These are phyloP conservation scores for Anthoceros angustus DNA, from an alignment of 225 moss, liverwort and hornwort species.

Conservation along the genomic window DNA sequence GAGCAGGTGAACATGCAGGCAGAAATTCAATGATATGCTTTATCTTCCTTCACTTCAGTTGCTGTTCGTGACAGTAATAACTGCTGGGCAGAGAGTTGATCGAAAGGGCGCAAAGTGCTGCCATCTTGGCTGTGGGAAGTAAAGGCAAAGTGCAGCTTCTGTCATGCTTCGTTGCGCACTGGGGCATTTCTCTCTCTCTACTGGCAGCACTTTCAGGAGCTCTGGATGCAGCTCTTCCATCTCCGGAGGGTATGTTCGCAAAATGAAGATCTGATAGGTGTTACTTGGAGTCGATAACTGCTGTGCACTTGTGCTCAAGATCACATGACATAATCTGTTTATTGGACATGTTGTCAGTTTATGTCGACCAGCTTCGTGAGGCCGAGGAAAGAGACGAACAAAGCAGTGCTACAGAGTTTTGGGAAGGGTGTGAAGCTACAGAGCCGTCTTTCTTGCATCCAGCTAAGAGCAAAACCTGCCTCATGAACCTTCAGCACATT, in stretches of 20 bases:
- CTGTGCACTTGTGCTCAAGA: no score
- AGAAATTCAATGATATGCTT: not conserved
- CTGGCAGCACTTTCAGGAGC: conserved; percentile 2
- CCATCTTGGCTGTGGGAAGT: not conserved
- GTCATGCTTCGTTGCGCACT: not conserved
- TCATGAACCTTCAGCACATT: not conserved
- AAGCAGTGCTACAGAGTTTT: not conserved
- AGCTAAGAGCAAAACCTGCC: not conserved
- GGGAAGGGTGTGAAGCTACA: not conserved
- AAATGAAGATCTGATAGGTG: not conserved
- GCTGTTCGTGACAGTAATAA: not conserved
- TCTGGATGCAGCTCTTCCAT: conserved; percentile 2
- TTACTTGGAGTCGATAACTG: no score
- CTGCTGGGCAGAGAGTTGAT: not conserved
- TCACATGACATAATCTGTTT: not conserved
- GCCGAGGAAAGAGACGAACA: not conserved
- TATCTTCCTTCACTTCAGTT: not conserved
- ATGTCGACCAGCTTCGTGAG: not conserved
- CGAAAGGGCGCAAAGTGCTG: not conserved
- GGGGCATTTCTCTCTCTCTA: not conserved
- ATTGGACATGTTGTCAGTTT: not conserved
- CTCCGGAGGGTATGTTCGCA: not conserved
- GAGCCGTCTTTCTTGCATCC: not conserved
- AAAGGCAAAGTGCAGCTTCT: not conserved
- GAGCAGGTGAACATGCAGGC: not conserved